These are phyloP conservation scores for Sporothrix pallida DNA, from an alignment of 2,329 filamentous ascomycete genomes.

Conservation along the genomic window DNA sequence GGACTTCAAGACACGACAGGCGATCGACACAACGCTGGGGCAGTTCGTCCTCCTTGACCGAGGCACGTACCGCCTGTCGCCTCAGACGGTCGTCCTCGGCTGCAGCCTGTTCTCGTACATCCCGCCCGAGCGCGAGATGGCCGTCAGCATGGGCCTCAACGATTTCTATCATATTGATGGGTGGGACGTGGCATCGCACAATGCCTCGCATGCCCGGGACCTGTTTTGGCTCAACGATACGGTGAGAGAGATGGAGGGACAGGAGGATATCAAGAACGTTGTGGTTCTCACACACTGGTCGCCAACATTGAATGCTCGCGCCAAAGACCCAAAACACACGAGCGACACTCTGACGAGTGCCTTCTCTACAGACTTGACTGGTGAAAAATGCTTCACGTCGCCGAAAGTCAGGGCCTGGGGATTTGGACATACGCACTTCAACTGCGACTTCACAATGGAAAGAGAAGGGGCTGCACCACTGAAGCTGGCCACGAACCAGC, in stretches of 20 bases:
- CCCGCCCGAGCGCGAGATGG: slow-evolving; percentile 45
- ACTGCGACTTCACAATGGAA: slow-evolving; percentile 48
- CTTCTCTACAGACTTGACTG: slow-evolving; percentile 51
- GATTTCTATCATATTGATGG: slow-evolving; percentile 57
- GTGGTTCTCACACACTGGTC: slow-evolving; percentile 52
- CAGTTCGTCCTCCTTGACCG: slow-evolving; percentile 51
- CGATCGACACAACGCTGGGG: slow-evolving; percentile 41
- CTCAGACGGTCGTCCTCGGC: slow-evolving; percentile 45
- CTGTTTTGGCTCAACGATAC: slow-evolving; percentile 52
- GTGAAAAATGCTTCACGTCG: slow-evolving; percentile 47
- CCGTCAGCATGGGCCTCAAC: slow-evolving; percentile 53
- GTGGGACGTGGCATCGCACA: slow-evolving; percentile 46
- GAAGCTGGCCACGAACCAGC: slow-evolving; percentile 42
- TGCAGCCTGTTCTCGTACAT: slow-evolving; percentile 57
- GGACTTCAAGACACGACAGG: slow-evolving; percentile 33
- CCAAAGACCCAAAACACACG: slow-evolving; percentile 46
- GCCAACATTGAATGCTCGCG: slow-evolving; percentile 46
- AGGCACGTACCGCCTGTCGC: slow-evolving; percentile 39
- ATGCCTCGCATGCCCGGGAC: slow-evolving; percentile 48
- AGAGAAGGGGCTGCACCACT: slow-evolving; percentile 38
- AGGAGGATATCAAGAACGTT: slow-evolving; percentile 33
- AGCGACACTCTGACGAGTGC: slow-evolving; percentile 41
- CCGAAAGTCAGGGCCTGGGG: slow-evolving; percentile 51
- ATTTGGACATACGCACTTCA: slow-evolving; percentile 58
- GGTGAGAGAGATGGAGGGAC: slow-evolving; percentile 41